These are phyloP conservation scores for Coemansia sp. DNA, from an alignment of 192 early-diverging fungal genomes.

Conservation along the genomic window DNA sequence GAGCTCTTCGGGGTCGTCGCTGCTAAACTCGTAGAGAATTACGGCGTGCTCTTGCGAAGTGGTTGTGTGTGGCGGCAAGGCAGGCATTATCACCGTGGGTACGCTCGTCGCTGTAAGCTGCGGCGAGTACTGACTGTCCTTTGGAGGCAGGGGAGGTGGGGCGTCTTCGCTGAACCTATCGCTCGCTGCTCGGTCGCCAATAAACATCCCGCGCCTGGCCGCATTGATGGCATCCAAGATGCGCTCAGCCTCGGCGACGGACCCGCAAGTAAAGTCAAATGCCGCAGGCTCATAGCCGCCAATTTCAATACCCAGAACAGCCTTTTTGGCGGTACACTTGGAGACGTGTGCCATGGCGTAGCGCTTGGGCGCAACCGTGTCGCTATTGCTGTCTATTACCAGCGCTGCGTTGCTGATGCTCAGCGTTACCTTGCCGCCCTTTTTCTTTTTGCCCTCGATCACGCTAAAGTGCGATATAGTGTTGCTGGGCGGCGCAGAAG, in stretches of 20 bases:
- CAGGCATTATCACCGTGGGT: constrained; percentile 2
- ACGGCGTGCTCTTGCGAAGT: constrained; percentile 31
- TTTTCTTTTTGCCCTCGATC: constrained; percentile 68
- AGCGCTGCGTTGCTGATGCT: constrained; percentile 62
- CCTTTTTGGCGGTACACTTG: constrained; percentile 62
- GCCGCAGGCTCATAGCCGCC: constrained; percentile 54
- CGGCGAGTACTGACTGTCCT: constrained; percentile 14
- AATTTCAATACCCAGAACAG: constrained; percentile 62
- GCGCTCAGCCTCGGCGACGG: constrained; percentile 65
- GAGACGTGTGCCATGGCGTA: constrained; percentile 56
- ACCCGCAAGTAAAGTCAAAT: constrained; percentile 62
- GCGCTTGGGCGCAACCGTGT: constrained; percentile 46
- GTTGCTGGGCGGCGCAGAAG: background rate
- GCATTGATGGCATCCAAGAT: constrained; percentile 62
- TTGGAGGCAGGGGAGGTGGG: constrained; percentile 26
- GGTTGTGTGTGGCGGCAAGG: constrained; percentile 1
- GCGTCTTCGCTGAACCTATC: background rate
- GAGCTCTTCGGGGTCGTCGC: constrained; percentile 84
- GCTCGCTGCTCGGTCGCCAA: constrained; percentile 30
- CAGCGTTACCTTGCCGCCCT: constrained; percentile 68
- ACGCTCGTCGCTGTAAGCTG: background rate
- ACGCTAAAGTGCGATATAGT: constrained; percentile 46
- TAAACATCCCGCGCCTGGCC: constrained; percentile 55
- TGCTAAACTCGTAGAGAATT: constrained; percentile 79
- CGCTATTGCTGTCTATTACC: constrained; percentile 59